These are phyloP conservation scores for Sporopachydermia quercuum DNA, from an alignment of 805 yeast genomes.

Conservation along the genomic window DNA sequence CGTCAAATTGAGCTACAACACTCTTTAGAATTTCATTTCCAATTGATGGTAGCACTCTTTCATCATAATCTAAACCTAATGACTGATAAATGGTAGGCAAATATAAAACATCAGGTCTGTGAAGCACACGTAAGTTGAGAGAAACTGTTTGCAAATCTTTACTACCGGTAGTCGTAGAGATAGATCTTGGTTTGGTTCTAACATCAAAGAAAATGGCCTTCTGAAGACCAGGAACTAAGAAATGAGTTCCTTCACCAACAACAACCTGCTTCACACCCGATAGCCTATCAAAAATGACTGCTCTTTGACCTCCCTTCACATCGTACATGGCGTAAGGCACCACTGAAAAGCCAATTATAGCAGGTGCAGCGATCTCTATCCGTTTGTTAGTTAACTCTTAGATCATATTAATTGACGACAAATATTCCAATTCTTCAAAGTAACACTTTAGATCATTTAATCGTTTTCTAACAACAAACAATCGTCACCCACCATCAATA, in stretches of 20 bases:
- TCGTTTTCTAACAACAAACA: too few species aligned
- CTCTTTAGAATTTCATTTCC: constrained; percentile 84
- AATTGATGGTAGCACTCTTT: constrained; percentile 81
- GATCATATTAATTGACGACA: neutral
- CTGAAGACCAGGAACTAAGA: constrained; percentile 91
- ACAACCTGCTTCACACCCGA: constrained; percentile 81
- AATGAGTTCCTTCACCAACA: constrained; percentile 94
- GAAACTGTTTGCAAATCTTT: constrained; percentile 95
- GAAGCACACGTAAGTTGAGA: constrained; percentile 81
- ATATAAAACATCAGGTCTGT: constrained; percentile 77
- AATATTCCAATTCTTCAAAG: too few species aligned
- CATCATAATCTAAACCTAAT: constrained; percentile 89
- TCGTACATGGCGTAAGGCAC: constrained; percentile 82
- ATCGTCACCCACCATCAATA: too few species aligned
- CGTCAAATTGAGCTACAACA: constrained; percentile 88
- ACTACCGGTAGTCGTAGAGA: constrained; percentile 90
- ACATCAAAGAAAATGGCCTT: constrained; percentile 83
- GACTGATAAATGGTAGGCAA: constrained; percentile 82
- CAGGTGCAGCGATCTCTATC: constrained; percentile 45
- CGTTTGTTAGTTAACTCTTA: neutral
- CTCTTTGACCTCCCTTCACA: constrained; percentile 91
- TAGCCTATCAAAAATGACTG: constrained; percentile 86
- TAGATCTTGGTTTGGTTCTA: constrained; percentile 86
- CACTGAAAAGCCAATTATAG: constrained; percentile 52
- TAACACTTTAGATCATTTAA: too few species aligned